phyloP scores from a whole-genome alignment of 805 yeast genomes.

The Saturnispora hagleri region DNA sequence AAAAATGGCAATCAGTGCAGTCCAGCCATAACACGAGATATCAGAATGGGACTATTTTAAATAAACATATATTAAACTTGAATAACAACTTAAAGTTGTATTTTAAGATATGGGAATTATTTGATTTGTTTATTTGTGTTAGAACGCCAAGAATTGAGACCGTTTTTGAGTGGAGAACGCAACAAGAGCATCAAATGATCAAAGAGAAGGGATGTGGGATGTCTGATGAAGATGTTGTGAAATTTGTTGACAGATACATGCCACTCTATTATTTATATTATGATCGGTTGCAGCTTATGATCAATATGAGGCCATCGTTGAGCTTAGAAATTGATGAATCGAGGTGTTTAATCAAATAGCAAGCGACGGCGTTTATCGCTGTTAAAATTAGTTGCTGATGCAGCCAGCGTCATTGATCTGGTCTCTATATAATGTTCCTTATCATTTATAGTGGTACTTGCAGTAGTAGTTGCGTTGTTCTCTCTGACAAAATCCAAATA shows the following conservation, averaged over 20 bases:
- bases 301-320: conserved; percentile 6
- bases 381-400: background rate
- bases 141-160: conserved; percentile 49
- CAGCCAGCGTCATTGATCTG: background rate
- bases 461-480: background rate
- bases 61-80: conserved; percentile 29
- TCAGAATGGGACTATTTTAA: conserved; percentile 10
- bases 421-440: background rate
- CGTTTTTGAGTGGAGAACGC: conserved; percentile 71
- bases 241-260: conserved; percentile 77
- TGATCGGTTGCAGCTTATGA: conserved; percentile 12
- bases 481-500: background rate
- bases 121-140: conserved; percentile 54
- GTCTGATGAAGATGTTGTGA: conserved; percentile 59
- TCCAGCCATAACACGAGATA: conserved; percentile 13
- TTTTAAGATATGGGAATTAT: conserved; percentile 42
- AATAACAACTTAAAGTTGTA: conserved; percentile 48
- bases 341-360: background rate
- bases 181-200: conserved; percentile 63
- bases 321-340: conserved; percentile 9
- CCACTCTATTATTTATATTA: conserved; percentile 74
- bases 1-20: conserved; percentile 22
- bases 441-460: background rate
- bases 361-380: background rate
- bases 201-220: conserved; percentile 57